Evolutionary conservation across 257 asterid genomes (phyloP).

Genomic region (Solanum bulbocastanum): DNA sequence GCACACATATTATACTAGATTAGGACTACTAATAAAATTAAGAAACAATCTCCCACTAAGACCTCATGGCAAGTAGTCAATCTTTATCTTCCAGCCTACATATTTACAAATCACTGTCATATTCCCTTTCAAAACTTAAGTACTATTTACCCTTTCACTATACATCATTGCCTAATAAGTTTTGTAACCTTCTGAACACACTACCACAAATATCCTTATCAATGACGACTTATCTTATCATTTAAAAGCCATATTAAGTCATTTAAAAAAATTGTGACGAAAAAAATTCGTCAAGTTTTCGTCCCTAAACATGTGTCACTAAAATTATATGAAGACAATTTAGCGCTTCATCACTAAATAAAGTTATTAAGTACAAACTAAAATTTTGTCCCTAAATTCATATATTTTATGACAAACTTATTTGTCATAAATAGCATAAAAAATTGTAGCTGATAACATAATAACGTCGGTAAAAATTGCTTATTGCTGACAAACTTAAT

Average conservation of each 20-base stretch:
- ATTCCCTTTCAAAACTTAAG: no score
- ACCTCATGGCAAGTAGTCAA: no score
- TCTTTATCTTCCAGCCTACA: no score
- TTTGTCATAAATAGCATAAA: constrained; percentile 5
- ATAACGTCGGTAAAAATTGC: no score
- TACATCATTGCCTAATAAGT: no score
- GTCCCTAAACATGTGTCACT: not conserved
- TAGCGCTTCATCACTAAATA: not conserved
- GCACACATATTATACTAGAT: no score
- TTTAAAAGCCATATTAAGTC: not conserved
- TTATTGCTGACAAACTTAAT: no score
- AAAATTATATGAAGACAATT: not conserved
- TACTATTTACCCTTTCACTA: no score
- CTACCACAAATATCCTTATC: not conserved
- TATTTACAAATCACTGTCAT: no score
- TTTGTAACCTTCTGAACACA: not conserved
- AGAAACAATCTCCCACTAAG: no score
- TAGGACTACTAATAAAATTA: no score
- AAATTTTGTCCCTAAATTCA: not conserved
- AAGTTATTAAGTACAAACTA: not conserved
- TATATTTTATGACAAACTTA: not conserved
- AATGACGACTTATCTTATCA: not conserved
- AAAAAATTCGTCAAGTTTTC: not conserved
- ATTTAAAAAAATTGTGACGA: not conserved
- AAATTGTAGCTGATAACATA: no score